Evolutionary conservation across 805 yeast genomes (phyloP).

Genomic region (Cyberlindnera maritima): DNA sequence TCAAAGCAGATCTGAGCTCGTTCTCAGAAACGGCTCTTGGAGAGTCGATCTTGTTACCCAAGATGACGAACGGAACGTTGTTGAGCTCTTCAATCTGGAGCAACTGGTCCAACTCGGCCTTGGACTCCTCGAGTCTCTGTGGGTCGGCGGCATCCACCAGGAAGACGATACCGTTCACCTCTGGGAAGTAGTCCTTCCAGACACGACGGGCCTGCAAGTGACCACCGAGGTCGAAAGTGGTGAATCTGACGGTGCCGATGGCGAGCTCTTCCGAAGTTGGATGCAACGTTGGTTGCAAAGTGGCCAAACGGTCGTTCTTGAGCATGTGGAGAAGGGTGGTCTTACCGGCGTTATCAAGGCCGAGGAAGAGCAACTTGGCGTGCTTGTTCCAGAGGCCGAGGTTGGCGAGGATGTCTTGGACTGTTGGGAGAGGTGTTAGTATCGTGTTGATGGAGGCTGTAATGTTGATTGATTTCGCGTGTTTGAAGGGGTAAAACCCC

Average conservation of each 20-base stretch:
- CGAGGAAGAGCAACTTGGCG: slow-evolving; percentile 92
- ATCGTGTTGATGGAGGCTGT: background rate
- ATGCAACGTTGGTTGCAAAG: slow-evolving; percentile 95
- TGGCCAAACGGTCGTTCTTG: slow-evolving; percentile 95
- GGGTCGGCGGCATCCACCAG: slow-evolving; percentile 97
- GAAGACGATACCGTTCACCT: slow-evolving; percentile 95
- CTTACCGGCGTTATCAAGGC: slow-evolving; percentile 97
- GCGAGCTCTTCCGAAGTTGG: slow-evolving; percentile 98
- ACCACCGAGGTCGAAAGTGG: slow-evolving; percentile 98
- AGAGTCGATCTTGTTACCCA: slow-evolving; percentile 96
- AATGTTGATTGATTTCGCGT: no score
- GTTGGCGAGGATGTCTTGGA: slow-evolving; percentile 64
- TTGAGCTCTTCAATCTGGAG: slow-evolving; percentile 89
- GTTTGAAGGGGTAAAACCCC: background rate
- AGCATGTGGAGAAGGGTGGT: slow-evolving; percentile 85
- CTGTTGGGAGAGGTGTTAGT: slow-evolving; percentile 3
- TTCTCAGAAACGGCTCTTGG: slow-evolving; percentile 93
- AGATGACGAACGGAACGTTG: slow-evolving; percentile 85
- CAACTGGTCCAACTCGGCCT: slow-evolving; percentile 90
- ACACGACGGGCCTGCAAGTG: slow-evolving; percentile 98
- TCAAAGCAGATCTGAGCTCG: slow-evolving; percentile 87
- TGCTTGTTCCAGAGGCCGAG: slow-evolving; percentile 90
- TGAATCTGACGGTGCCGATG: slow-evolving; percentile 93
- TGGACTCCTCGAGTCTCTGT: slow-evolving; percentile 91
- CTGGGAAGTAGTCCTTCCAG: slow-evolving; percentile 99